These are phyloP conservation scores for Penicillium sp. DNA, from an alignment of 2,329 filamentous ascomycete genomes.

Conservation along the genomic window DNA sequence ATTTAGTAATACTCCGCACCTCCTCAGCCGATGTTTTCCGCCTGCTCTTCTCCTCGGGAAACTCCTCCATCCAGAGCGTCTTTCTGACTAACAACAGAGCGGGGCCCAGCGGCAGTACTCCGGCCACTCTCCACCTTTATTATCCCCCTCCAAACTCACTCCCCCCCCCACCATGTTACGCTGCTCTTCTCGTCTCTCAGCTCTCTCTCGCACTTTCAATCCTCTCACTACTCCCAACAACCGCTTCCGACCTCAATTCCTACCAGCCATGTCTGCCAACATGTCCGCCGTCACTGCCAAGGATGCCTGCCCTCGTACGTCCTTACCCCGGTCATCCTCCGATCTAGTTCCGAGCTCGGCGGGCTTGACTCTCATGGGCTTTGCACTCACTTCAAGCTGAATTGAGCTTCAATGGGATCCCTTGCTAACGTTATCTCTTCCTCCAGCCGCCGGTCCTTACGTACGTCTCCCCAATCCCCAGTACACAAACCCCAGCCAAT, in stretches of 20 bases:
- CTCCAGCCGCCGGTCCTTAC: conserved; percentile 46
- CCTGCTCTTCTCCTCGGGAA: conserved; percentile 22
- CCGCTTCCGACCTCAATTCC: conserved; percentile 13
- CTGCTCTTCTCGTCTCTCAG: conserved; percentile 26
- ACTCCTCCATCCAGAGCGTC: background rate
- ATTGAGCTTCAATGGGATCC: background rate
- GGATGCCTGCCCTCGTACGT: conserved; percentile 51
- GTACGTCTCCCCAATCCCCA: conserved; percentile 32
- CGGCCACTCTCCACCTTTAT: conserved; percentile 9
- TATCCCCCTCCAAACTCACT: background rate
- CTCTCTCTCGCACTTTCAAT: conserved; percentile 18
- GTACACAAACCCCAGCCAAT: background rate
- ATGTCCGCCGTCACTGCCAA: conserved; percentile 44
- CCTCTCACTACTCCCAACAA: conserved; percentile 6
- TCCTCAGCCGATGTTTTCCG: conserved; percentile 6
- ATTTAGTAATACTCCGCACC: background rate
- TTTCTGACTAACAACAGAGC: conserved; percentile 11
- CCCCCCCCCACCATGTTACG: conserved; percentile 27
- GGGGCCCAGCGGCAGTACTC: conserved; percentile 18
- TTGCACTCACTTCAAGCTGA: no score
- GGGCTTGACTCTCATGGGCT: background rate
- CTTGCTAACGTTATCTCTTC: conserved; percentile 13
- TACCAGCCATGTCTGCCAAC: conserved; percentile 37
- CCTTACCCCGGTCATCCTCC: background rate
- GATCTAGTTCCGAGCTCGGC: background rate